Evolutionary conservation across 306 rosid species (phyloP), one percentile per base, ranked within the genome.

Genomic region (Urtica urens): DNA sequence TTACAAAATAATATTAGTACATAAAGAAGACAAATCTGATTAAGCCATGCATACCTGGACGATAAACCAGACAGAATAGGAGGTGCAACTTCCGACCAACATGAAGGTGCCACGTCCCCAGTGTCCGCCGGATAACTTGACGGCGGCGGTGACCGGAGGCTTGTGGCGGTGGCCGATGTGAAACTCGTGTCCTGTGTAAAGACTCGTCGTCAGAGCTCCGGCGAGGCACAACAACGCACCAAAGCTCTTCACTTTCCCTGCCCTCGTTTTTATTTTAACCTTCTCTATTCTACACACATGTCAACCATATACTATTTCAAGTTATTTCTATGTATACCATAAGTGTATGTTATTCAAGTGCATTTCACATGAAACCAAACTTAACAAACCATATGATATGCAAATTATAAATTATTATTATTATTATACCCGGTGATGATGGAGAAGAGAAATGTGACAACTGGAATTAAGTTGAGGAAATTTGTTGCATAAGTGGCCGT

Each of bases 401-500:
- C n/a, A n/a, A n/a, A n/a, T n/a, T n/a, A n/a, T n/a, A n/a, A n/a
- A 3, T 37, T 2, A 31, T 31, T 7, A 7, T 31, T 31, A 7
- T 7, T 31, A 13, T 8, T 8, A 11, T 38, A 78, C 85, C 82
- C 23, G 49, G 28, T 55, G 23, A 76, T 25, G 53, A 67, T 40
- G 2, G 86, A 81, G 22, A 60, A 38, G 11, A 67, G 7, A 57
- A 78, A 86, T 16, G 95, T 81, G 51, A 28, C 62, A 3, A 76
- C 68, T 2, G 86, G 93, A 40, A 81, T 30, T 13, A 81, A 37
- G 69, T 74, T 86, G 42, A 86, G 86, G 49, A 78, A 76, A 38
- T 72, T 78, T 15, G 57, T 43, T 10, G 88, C 63, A 51, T 81
- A 81, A 6, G 95, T 67, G 18, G 93, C 86, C 1, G 85, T 29